Evolutionary conservation across 129 eudicot genomes (phyloP).

Genomic region (Deinandra increscens): DNA sequence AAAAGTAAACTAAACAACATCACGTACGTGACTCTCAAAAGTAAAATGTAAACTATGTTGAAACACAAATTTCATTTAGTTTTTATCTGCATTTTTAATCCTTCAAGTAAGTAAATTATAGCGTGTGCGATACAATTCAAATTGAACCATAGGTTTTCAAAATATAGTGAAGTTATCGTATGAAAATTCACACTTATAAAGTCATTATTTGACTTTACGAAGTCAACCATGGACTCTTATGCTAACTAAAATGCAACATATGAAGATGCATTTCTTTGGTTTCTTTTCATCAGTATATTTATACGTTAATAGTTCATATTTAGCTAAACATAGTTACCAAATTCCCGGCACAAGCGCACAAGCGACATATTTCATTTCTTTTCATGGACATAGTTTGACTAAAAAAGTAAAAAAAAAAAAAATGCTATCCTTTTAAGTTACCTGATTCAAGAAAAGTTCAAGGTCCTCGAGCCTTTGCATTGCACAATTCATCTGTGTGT

Average conservation of each 20-base stretch:
- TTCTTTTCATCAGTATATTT: background rate
- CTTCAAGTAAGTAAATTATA: background rate
- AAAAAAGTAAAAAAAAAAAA: background rate
- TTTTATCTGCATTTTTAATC: background rate
- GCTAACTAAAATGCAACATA: background rate
- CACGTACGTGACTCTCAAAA: background rate
- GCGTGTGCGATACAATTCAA: background rate
- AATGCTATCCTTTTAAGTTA: background rate
- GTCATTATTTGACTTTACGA: background rate
- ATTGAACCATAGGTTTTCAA: background rate
- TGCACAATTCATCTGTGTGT: slow-evolving; percentile 54
- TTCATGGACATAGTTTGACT: slow-evolving; percentile 11
- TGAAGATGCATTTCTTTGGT: background rate
- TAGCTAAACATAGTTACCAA: background rate
- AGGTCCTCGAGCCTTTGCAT: slow-evolving; percentile 71
- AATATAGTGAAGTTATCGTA: background rate
- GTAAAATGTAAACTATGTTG: background rate
- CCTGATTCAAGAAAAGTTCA: slow-evolving; percentile 80
- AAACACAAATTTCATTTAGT: background rate
- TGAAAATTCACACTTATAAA: background rate
- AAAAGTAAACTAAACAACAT: too few relatives aligned
- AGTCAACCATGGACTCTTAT: slow-evolving; percentile 9
- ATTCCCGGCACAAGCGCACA: background rate
- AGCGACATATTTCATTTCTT: slow-evolving; percentile 2
- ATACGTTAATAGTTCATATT: background rate